Evolutionary conservation across 768 basidiomycete genomes (phyloP), one percentile per base, ranked within the genome.

Genomic region (Auricularia auricula-judae): DNA sequence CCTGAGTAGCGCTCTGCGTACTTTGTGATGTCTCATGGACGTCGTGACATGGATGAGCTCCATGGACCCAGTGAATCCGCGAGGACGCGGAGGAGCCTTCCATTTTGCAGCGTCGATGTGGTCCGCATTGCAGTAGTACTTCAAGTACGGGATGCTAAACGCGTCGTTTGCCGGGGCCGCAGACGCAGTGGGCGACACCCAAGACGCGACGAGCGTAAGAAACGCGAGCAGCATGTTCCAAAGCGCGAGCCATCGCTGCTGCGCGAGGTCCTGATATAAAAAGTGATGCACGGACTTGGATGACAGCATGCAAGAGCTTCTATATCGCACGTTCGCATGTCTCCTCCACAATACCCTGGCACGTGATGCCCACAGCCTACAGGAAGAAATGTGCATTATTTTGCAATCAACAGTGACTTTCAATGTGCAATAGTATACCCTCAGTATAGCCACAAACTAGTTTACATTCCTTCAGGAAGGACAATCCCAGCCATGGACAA

Each of bases 121-220:
- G 0, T 81, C 79, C 0, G 81, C 81, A 62, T 82, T 82, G 71
- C 81, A 82, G 64, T 81, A 82, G 62, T 82, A 82, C 72, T 82
- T 81, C 29, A 59, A 18, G 56, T 59, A 59, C 4, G 56, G 56
- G 29, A 59, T 59, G 56, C 16, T 51, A 29, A 59, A 33, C 16
- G 14, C 23, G 56, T 34, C 47, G 23, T 23, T 59, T 11, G 56
- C 4, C 16, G 23, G 4, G 16, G 29, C 34, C 23, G 29, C 23
- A 23, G 23, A 23, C 23, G 56, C 23, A 59, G 29, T 5, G 56
- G 14, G 23, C 56, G 53, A n/a, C 53, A 29, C 23, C 23, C 29
- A 59, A 5, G 56, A 59, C 56, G 47, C 47, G 47, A 51, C 18
- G 21, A 51, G 39, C 8, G 39, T 5, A 5, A 16, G 10, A 51